A percentile compares a stretch with the other conserved stretches of the same genome.
Conservation (phyloP, 2,329 filamentous ascomycete species). For the Rachicladosporium sp. region DNA sequence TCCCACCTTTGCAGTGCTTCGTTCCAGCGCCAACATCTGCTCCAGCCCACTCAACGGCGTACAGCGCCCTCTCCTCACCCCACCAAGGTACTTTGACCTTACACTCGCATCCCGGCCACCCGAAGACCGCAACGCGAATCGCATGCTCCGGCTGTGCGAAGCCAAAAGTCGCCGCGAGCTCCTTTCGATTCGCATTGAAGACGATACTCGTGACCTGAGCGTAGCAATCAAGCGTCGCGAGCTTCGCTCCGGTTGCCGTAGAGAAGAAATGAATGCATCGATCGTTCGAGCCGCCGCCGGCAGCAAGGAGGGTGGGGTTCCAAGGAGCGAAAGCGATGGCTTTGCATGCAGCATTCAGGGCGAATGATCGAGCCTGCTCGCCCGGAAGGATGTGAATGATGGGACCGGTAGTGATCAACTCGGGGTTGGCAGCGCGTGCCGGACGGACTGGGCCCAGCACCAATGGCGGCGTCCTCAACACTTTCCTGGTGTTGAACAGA, state of each 20-base stretch:
- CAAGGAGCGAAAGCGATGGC: conserved; percentile 95
- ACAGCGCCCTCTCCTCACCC: conserved; percentile 66
- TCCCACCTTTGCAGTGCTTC: conserved; percentile 19
- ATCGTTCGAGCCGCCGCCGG: conserved; percentile 86
- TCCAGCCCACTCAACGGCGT: conserved; percentile 71
- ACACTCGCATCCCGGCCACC: conserved; percentile 83
- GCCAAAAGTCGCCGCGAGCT: conserved; percentile 88
- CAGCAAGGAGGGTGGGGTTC: conserved; percentile 76
- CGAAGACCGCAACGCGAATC: conserved; percentile 81
- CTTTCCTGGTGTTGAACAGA: conserved; percentile 58
- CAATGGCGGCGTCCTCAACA: conserved; percentile 23
- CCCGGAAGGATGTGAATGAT: conserved; percentile 16
- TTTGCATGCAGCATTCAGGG: conserved; percentile 81
- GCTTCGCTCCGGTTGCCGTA: conserved; percentile 63
- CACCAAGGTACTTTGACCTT: conserved; percentile 78
- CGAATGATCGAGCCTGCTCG: conserved; percentile 57
- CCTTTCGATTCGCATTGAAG: conserved; percentile 60
- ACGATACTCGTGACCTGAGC: conserved; percentile 89
- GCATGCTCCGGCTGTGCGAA: conserved; percentile 85
- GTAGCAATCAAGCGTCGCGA: conserved; percentile 83
- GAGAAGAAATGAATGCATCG: conserved; percentile 95
- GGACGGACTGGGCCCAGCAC: too few species aligned
- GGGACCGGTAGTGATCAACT: background rate
- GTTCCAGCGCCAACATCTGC: conserved; percentile 19
- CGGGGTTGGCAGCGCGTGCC: too few species aligned